A percentile compares a stretch with the other conserved stretches of the same genome.
Evolutionary conservation across 495 filamentous ascomycete species (phyloP).

Genomic region (Neurospora sp.): DNA sequence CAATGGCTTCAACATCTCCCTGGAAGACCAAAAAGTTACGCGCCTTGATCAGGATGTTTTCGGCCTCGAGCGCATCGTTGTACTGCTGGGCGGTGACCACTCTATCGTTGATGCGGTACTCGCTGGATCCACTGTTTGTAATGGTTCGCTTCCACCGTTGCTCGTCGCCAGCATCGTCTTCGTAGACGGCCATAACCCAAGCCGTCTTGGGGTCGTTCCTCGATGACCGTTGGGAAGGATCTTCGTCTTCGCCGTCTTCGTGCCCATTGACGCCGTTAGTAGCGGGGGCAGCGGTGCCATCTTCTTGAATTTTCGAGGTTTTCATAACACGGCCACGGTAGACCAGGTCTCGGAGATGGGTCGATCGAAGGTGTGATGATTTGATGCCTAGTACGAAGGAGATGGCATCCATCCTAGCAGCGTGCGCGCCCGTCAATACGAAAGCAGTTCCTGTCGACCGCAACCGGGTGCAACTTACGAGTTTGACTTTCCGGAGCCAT

Average conservation of each 20-base stretch:
- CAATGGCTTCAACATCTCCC: conserved; percentile 97
- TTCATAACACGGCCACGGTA: conserved; percentile 92
- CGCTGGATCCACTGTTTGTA: conserved; percentile 77
- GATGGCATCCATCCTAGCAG: conserved; percentile 89
- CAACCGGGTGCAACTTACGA: conserved; percentile 52
- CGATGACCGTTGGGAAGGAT: conserved; percentile 42
- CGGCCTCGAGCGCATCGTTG: conserved; percentile 82
- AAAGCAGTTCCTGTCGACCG: background rate
- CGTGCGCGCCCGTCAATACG: conserved; percentile 1
- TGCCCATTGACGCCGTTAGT: conserved; percentile 46
- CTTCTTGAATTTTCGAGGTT: conserved; percentile 80
- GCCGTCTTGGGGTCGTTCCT: conserved; percentile 78
- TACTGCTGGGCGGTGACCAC: conserved; percentile 84
- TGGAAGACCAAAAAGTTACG: conserved; percentile 98
- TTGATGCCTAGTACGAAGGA: conserved; percentile 99
- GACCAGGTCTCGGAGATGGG: conserved; percentile 89
- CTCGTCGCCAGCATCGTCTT: conserved; percentile 93
- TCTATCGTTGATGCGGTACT: conserved; percentile 92
- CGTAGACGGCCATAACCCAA: conserved; percentile 99
- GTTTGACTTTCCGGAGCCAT: conserved; percentile 99
- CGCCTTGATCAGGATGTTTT: conserved; percentile 96
- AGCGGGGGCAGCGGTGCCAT: conserved; percentile 56
- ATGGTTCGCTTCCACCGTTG: conserved; percentile 94
- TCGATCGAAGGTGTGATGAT: conserved; percentile 88
- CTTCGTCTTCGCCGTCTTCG: conserved; percentile 45